Evolutionary conservation across 2,329 filamentous ascomycete species (phyloP).

Genomic region (Trichoderma guizhouense): DNA sequence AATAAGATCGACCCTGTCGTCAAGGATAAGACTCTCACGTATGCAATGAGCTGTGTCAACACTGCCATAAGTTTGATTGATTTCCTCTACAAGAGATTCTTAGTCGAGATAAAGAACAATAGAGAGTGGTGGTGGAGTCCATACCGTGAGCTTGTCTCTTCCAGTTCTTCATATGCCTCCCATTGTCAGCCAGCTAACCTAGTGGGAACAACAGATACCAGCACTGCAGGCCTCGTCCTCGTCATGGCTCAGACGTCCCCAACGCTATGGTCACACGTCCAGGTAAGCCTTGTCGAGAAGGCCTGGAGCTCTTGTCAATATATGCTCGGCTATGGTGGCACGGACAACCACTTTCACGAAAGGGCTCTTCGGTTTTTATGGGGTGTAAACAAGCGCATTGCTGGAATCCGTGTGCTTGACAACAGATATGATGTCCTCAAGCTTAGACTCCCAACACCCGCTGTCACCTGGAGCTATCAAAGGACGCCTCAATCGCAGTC

Average conservation of each 20-base stretch:
- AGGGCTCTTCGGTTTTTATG: conserved; percentile 13
- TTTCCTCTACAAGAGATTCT: conserved; percentile 25
- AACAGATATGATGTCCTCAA: neutral
- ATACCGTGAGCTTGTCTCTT: neutral
- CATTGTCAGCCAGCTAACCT: neutral
- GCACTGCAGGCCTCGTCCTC: conserved; percentile 22
- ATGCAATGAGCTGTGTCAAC: conserved; percentile 30
- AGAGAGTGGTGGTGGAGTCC: conserved; percentile 34
- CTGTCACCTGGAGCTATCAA: neutral
- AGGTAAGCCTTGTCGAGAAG: conserved; percentile 14
- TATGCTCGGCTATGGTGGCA: conserved; percentile 7
- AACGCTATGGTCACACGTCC: neutral
- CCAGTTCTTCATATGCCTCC: neutral
- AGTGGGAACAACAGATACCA: conserved; percentile 18
- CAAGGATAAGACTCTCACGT: conserved; percentile 22
- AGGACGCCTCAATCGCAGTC: neutral
- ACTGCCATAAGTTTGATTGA: conserved; percentile 28
- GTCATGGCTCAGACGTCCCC: conserved; percentile 19
- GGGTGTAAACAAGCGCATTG: conserved; percentile 2
- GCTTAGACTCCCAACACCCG: neutral
- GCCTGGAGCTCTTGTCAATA: neutral
- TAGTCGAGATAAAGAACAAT: conserved; percentile 25
- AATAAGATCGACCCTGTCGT: conserved; percentile 12
- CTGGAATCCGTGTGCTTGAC: neutral
- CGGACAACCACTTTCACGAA: neutral